phyloP scores from a whole-genome alignment of 78 protist species.

The Dictyostelium capitatum region DNA sequence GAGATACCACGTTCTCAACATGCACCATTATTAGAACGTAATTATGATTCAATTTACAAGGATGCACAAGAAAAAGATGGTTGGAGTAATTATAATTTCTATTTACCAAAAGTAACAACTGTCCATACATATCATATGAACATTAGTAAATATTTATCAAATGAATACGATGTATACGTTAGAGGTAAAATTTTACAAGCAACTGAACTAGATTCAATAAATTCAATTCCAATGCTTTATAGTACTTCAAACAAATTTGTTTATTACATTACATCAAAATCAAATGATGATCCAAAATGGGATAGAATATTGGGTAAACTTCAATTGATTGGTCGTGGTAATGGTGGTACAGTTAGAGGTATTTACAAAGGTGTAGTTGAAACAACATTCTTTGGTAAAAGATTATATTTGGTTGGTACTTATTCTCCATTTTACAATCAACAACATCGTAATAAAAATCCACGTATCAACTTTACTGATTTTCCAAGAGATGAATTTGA shows the following conservation, averaged over 20 bases:
- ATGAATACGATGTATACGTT: neutral
- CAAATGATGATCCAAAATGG: slow-evolving; percentile 46
- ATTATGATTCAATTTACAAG: neutral
- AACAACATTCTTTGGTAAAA: neutral
- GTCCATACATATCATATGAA: neutral
- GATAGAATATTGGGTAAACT: neutral
- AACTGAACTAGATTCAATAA: slow-evolving; percentile 10
- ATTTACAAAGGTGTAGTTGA: slow-evolving; percentile 49
- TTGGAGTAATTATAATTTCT: slow-evolving; percentile 49
- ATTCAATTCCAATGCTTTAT: slow-evolving; percentile 15
- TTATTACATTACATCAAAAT: neutral
- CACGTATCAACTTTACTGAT: neutral
- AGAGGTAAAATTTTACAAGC: neutral
- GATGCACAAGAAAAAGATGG: slow-evolving; percentile 29
- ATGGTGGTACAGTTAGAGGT: slow-evolving; percentile 55
- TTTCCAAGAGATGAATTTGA: neutral
- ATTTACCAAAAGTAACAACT: neutral
- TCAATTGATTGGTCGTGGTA: slow-evolving; percentile 48
- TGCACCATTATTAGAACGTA: slow-evolving; percentile 14
- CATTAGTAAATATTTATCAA: neutral
- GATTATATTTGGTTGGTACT: slow-evolving; percentile 10
- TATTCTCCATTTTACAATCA: slow-evolving; percentile 10
- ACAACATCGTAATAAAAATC: neutral
- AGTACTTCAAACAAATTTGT: neutral
- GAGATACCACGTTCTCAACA: slow-evolving; percentile 53